Conservation (phyloP, 2,329 filamentous ascomycete genomes). For the Falciphora oryzae region DNA sequence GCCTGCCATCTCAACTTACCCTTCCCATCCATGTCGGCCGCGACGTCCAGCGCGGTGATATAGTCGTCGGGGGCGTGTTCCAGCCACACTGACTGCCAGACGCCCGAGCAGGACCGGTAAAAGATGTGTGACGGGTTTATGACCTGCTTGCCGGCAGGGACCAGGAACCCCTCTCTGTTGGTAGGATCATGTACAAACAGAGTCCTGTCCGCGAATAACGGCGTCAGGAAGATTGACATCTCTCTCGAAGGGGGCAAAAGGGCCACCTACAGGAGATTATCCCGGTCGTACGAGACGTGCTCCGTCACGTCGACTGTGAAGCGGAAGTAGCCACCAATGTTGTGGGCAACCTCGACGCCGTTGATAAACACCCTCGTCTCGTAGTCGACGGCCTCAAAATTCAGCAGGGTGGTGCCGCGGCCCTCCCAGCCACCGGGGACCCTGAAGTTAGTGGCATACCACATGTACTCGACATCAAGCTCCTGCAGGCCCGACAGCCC, state of each 20-base stretch:
- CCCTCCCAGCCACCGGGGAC: constrained; percentile 39
- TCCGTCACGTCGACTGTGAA: constrained; percentile 56
- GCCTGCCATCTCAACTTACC: constrained; percentile 28
- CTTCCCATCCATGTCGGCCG: constrained; percentile 49
- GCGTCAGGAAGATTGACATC: neutral
- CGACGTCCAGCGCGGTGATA: constrained; percentile 53
- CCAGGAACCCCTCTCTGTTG: constrained; percentile 46
- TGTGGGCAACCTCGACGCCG: constrained; percentile 41
- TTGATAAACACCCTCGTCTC: constrained; percentile 55
- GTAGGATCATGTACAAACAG: constrained; percentile 66
- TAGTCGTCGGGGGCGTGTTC: constrained; percentile 54
- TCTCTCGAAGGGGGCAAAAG: neutral
- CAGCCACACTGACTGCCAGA: constrained; percentile 71
- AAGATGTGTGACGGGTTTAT: constrained; percentile 56
- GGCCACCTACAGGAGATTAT: constrained; percentile 47
- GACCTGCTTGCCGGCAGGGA: constrained; percentile 63
- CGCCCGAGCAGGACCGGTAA: constrained; percentile 66
- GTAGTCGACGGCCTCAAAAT: constrained; percentile 56
- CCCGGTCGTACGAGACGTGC: constrained; percentile 30
- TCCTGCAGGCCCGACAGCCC: constrained; percentile 41
- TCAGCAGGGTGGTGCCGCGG: constrained; percentile 32
- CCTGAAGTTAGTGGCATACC: constrained; percentile 45
- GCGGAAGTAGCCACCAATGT: constrained; percentile 57
- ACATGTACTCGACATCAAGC: constrained; percentile 36
- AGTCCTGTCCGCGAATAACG: constrained; percentile 33